These are phyloP conservation scores for Myochromella boudieri DNA, from an alignment of 768 basidiomycete species.

Conservation along the genomic window DNA sequence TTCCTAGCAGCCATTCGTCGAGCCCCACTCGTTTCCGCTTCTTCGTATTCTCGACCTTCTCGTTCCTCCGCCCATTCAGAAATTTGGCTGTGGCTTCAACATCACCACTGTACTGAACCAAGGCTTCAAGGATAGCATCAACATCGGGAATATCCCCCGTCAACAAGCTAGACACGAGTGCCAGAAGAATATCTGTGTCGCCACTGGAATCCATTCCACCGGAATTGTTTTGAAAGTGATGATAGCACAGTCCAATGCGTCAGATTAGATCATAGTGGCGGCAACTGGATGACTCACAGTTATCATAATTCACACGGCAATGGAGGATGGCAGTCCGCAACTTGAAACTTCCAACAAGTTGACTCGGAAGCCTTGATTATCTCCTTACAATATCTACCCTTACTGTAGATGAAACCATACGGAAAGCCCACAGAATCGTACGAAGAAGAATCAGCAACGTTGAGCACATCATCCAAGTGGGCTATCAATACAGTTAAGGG, in stretches of 20 bases:
- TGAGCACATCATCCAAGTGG: background rate
- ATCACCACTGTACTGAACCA: constrained; percentile 58
- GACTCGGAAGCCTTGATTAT: too few species aligned
- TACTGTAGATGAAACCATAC: background rate
- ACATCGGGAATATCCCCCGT: constrained; percentile 30
- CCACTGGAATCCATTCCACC: constrained; percentile 9
- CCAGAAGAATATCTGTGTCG: constrained; percentile 72
- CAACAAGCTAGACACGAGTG: constrained; percentile 64
- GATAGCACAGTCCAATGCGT: too few species aligned
- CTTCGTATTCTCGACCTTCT: constrained; percentile 25
- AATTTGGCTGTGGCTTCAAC: constrained; percentile 46
- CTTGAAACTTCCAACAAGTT: too few species aligned
- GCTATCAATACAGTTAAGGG: background rate
- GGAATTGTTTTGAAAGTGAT: background rate
- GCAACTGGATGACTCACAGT: too few species aligned
- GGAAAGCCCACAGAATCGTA: background rate
- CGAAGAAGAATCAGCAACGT: background rate
- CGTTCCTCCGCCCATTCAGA: constrained; percentile 25
- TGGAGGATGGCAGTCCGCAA: too few species aligned
- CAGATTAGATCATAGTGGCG: too few species aligned
- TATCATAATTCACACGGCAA: background rate
- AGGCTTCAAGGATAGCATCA: constrained; percentile 53
- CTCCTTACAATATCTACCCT: background rate
- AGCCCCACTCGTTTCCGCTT: constrained; percentile 55
- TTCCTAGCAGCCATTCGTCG: constrained; percentile 55